Evolutionary conservation across 495 filamentous ascomycete genomes (phyloP).

Genomic region (Penicillium simplicissimum): DNA sequence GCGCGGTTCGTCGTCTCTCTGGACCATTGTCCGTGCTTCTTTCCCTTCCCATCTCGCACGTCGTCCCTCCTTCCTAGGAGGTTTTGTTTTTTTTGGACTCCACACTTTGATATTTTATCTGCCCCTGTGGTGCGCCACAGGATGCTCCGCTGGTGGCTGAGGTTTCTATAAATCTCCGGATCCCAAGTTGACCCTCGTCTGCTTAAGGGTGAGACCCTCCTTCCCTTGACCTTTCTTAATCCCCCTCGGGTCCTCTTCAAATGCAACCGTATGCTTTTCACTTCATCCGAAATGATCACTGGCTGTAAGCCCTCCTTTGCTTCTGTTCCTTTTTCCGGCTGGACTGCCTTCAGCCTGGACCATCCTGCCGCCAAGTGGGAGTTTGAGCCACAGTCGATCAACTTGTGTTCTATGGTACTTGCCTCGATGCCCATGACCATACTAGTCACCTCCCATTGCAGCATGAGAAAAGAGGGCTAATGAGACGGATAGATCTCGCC

Average conservation of each 20-base stretch:
- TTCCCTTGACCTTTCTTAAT: neutral
- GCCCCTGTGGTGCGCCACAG: constrained; percentile 9
- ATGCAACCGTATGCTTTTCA: constrained; percentile 4
- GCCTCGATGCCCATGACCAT: neutral
- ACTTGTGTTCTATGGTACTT: constrained; percentile 18
- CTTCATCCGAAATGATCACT: constrained; percentile 18
- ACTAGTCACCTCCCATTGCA: neutral
- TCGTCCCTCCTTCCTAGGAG: constrained; percentile 1
- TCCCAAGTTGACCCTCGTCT: constrained; percentile 2
- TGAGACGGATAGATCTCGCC: constrained; percentile 20
- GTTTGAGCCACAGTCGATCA: constrained; percentile 4
- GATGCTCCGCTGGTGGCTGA: constrained; percentile 10
- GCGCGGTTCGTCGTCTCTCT: constrained; percentile 1
- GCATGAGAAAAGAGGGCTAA: neutral
- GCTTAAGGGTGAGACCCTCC: constrained; percentile 9
- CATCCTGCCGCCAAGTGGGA: constrained; percentile 6
- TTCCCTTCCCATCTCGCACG: constrained; percentile 4
- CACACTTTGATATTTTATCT: constrained; percentile 9
- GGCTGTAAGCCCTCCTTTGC: constrained; percentile 18
- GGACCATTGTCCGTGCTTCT: neutral
- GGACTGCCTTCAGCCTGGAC: constrained; percentile 3
- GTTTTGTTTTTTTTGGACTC: constrained; percentile 7
- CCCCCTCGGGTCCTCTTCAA: neutral
- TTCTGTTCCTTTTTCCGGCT: constrained; percentile 8
- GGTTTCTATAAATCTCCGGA: constrained; percentile 24